Base-by-base conservation (phyloP, 1,284 basidiomycete genomes). In the Heliocybe sulcata region DNA sequence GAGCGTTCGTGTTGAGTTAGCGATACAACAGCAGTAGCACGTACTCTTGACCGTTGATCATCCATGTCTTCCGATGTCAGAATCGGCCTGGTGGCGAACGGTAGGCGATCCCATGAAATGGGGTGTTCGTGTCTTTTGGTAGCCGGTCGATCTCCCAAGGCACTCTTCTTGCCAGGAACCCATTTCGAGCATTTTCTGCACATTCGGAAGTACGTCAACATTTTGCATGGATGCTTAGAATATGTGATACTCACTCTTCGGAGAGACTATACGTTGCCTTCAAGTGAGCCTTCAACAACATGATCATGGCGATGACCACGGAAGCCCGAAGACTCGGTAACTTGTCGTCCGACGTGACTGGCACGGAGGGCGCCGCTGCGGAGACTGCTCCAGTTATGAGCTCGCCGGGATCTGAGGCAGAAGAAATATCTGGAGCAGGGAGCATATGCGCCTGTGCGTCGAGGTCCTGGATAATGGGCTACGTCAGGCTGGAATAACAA, bases 181-280 rank as follows among this genome's bases (percentile, higher is more conserved):
- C 90, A 94, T 69, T 93, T 94, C 38, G 81, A 77, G 63, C 92
- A 92, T 88, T 95, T 96, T 53, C 92, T 95, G 58, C 2, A 35
- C 6, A 27, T 38, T 35, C 11, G 23, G 25, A 31, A 31, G 6
- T n/a, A 9, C 16, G 35, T 53, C 35, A 58, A 45, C 35, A 3
- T 19, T 27, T 27, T 4, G 26, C 29, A 31, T 54, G n/a, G n/a
- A 45, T 2, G 20, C 53, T 25, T 19, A n/a, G 9, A 35, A 51
- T 22, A 14, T 38, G n/a, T 57, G 29, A 50, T 19, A 68, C 87
- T 60, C 65, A 95, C 91, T 93, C 92, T 74, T 95, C 92, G 1
- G 90, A 88, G 45, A 97, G 68, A 1, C 85, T 82, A 67, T 96
- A 98, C 23, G 91, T 61, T 0, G 70, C 69, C 66, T 97, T 92